Evolutionary conservation across 805 yeast species (phyloP), one percentile per base, ranked within the genome.

Genomic region (Candida dendrica): DNA sequence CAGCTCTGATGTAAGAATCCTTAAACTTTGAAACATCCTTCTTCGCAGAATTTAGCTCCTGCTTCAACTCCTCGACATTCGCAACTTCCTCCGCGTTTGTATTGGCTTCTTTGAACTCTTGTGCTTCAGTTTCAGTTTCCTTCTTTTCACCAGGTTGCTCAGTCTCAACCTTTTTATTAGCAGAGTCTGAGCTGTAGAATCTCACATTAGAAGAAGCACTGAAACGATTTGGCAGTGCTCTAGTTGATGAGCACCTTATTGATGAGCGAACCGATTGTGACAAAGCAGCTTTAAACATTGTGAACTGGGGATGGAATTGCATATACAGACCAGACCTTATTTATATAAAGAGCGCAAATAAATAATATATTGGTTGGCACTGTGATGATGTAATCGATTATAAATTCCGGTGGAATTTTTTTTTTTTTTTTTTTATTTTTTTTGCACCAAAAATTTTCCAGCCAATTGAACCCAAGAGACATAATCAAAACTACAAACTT

Each of bases 11-110:
- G 37, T 51, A 53, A 36, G 42, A 47, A 44, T 56, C 59, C 42
- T 53, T 56, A 51, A 55, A 52, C 29, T 48, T 49, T 8, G 58
- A 46, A 16, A 51, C 22, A 32, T 55, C 56, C 46, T 51, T 50
- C 49, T 56, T 49, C 14, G 53, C 46, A 24, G 49, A 43, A 3
- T 36, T 20, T 7, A 22, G 16, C 7, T 36, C 38, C 22, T 16
- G 8, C 10, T 36, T 9, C 16, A 24, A n/a, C 13, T 36, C 33
- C 16, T 27, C 16, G 16, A 22, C 6, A 8, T 26, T 27, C 3
- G 18, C 3, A 11, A 11, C 33, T 5, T 19, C 34, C 9, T 17
- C 4, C n/a, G 34, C 13, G 6, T 32, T 9, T 32, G 20, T 6
- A 10, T 33, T 33, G 10, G 19, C 35, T 22, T 19, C 34, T 16